phyloP scores from a whole-genome alignment of 2,329 filamentous ascomycete species.

The Sclerotinia spermophila region DNA sequence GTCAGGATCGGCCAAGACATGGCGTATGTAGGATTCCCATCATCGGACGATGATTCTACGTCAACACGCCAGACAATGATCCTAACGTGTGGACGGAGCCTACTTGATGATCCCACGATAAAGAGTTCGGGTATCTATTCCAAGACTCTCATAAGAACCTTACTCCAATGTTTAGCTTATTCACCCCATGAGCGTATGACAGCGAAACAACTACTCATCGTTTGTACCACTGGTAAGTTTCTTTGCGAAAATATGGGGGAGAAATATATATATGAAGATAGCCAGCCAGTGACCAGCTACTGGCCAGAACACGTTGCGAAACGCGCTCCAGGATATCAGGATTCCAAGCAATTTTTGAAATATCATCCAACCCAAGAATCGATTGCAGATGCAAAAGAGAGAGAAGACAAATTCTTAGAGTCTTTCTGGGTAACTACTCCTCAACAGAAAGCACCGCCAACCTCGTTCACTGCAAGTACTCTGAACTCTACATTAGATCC shows the following conservation, averaged over 20 bases:
- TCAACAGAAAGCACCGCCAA: not conserved
- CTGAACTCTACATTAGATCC: not conserved
- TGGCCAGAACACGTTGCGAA: not conserved
- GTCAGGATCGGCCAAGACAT: not conserved
- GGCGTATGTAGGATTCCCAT: not conserved
- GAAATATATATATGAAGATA: not conserved
- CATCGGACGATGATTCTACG: not conserved
- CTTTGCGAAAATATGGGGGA: not conserved
- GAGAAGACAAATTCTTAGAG: not conserved
- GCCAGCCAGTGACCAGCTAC: not conserved
- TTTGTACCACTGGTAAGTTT: not conserved
- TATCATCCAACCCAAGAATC: not conserved
- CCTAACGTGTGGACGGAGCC: not conserved
- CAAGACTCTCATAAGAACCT: not conserved
- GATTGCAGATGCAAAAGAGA: not conserved
- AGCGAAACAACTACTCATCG: not conserved
- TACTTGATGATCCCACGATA: not conserved
- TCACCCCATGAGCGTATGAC: not conserved
- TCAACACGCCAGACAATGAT: not conserved
- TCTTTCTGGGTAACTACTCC: not conserved
- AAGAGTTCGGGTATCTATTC: not conserved
- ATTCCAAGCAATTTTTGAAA: not conserved
- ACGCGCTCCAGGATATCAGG: not conserved
- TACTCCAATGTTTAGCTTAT: constrained; percentile 2
- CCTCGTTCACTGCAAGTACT: not conserved